Base-by-base conservation (phyloP, 441 rosid species). In the Pelargonium fulgidum region DNA sequence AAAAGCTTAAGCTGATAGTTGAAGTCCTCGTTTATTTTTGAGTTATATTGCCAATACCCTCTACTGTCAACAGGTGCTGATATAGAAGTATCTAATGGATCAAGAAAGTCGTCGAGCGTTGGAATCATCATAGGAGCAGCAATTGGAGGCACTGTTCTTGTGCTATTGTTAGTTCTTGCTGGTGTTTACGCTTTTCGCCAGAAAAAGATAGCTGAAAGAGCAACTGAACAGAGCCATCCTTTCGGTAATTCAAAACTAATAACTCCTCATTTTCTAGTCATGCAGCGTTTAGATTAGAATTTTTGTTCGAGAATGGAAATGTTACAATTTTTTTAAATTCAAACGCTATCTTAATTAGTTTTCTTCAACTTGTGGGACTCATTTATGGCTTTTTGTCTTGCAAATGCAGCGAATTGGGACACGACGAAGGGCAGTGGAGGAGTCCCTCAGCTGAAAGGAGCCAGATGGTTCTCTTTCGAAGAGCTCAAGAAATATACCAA, bases 401-500 rank as follows among this genome's bases (percentile, higher is more conserved):
- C 56, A 68, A 78, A 41, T 80, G 75, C 79, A 89, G 89, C 88
- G 17, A 75, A 79, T 16, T 91, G 96, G 97, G 80, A 85, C 59
- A 58, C 77, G 0, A 82, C 66, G 48, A 84, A 81, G 74, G 83
- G 78, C 75, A 81, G 81, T 7, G 85, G 76, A 2, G 77, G 79
- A 61, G 75, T 84, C 66, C 99, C 99, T 7, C 87, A 82, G 47
- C 72, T 93, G 62, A 85, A 83, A 82, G 97, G 90, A 72, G 87
- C 83, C 52, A 88, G 87, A 81, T 68, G 84, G 70, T 93, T 83
- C 80, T 82, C 91, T 64, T 86, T 88, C 54, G 92, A 93, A 68
- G 96, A 91, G 78, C 78, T 89, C n/a, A 82, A 78, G 73, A 88
- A 78, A 75, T 88, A 70, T 72, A 77, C 92, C 42, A 73, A 83